Evolutionary conservation across 805 yeast species (phyloP).

Genomic region (Cyberlindnera xishuangbannaensis): DNA sequence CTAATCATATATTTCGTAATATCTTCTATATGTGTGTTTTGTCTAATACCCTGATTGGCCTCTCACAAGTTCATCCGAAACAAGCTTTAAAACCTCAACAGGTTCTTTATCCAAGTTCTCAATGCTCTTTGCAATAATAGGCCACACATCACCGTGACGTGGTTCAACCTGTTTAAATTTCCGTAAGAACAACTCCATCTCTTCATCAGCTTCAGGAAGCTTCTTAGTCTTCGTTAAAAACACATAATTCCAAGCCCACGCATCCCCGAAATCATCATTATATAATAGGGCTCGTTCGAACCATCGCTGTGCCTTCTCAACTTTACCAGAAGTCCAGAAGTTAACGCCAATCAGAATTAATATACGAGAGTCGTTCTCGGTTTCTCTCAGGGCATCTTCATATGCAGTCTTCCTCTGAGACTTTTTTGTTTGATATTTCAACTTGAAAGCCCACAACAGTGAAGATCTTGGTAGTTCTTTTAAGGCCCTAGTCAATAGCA

Average conservation of each 20-base stretch:
- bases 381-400: slow-evolving; percentile 63
- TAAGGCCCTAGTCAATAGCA: slow-evolving; percentile 52
- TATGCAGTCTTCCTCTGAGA: slow-evolving; percentile 52
- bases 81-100: slow-evolving; percentile 33
- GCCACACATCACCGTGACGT: slow-evolving; percentile 60
- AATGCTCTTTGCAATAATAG: slow-evolving; percentile 40
- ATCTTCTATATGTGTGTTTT: neutral
- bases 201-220: slow-evolving; percentile 26
- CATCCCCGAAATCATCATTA: slow-evolving; percentile 63
- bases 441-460: slow-evolving; percentile 57
- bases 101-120: slow-evolving; percentile 37
- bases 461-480: slow-evolving; percentile 54
- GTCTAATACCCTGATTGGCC: too few species aligned
- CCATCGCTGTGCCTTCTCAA: slow-evolving; percentile 64
- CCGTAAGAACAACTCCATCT: slow-evolving; percentile 30
- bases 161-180: slow-evolving; percentile 45
- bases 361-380: slow-evolving; percentile 54
- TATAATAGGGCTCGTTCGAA: slow-evolving; percentile 59
- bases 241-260: slow-evolving; percentile 62
- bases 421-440: slow-evolving; percentile 38
- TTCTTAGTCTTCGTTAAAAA: slow-evolving; percentile 32
- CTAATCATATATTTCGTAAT: neutral
- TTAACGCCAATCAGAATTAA: slow-evolving; percentile 59
- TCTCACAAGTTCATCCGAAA: slow-evolving; percentile 5
- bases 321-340: slow-evolving; percentile 62